phyloP scores from a whole-genome alignment of 1,139 yeast genomes.

The Groenewaldozyma auringiensis region DNA sequence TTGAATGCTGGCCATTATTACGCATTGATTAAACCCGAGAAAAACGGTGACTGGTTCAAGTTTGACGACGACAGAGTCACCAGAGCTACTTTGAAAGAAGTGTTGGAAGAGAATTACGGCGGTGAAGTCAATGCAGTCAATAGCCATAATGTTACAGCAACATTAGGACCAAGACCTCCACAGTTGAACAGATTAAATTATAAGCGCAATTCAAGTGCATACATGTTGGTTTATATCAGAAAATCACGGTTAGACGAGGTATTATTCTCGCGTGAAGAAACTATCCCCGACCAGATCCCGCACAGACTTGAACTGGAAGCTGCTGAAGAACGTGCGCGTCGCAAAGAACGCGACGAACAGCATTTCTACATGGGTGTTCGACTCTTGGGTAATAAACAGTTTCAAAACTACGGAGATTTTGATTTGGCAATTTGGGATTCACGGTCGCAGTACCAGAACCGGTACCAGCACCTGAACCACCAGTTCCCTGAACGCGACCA shows the following conservation, averaged over 20 bases:
- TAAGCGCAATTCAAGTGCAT: constrained; percentile 86
- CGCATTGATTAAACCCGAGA: constrained; percentile 79
- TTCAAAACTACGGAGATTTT: constrained; percentile 59
- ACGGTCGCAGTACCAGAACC: background rate
- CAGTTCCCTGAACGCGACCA: constrained; percentile 18
- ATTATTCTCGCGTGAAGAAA: constrained; percentile 49
- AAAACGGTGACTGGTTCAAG: constrained; percentile 70
- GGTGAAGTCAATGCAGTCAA: constrained; percentile 39
- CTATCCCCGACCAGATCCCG: constrained; percentile 66
- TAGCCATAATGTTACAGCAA: constrained; percentile 4
- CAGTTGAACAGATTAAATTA: constrained; percentile 20
- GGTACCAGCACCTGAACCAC: constrained; percentile 1
- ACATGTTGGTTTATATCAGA: constrained; percentile 90
- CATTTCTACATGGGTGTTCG: constrained; percentile 61
- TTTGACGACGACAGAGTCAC: constrained; percentile 96
- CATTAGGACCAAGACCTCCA: constrained; percentile 10
- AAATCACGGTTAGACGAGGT: constrained; percentile 52
- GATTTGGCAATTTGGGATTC: constrained; percentile 48
- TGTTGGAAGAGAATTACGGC: constrained; percentile 89
- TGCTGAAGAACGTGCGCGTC: constrained; percentile 47
- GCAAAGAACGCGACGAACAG: constrained; percentile 68
- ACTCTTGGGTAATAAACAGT: constrained; percentile 46
- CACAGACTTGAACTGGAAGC: constrained; percentile 55
- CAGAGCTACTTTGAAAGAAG: constrained; percentile 75
- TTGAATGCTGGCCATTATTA: constrained; percentile 95